Conservation (phyloP, 225 moss, liverwort and hornwort species). For the Asterella californica region DNA sequence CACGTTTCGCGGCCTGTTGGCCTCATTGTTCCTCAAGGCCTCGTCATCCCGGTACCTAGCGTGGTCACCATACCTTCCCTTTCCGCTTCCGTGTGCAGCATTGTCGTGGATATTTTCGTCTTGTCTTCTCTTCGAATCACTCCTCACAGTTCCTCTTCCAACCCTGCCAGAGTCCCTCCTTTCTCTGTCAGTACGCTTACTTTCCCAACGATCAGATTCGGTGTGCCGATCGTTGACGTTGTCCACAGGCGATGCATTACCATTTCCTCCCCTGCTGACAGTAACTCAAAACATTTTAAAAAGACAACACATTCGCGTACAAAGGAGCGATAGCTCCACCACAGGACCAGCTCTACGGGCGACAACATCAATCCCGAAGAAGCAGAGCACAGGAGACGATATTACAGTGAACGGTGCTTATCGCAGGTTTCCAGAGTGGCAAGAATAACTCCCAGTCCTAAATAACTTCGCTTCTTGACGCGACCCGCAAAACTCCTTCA, state of each 20-base stretch:
- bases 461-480: too few relatives aligned
- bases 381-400: too few relatives aligned
- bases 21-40: slow-evolving; percentile 17
- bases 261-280: slow-evolving; percentile 10
- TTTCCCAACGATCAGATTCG: background rate
- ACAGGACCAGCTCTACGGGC: too few relatives aligned
- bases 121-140: background rate
- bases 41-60: slow-evolving; percentile 4
- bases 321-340: too few relatives aligned
- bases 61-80: slow-evolving; percentile 10
- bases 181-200: background rate
- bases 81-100: background rate
- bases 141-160: background rate
- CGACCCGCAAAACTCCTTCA: too few relatives aligned
- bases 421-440: too few relatives aligned
- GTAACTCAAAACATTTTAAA: background rate
- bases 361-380: too few relatives aligned
- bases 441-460: too few relatives aligned
- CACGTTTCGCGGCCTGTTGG: slow-evolving; percentile 15
- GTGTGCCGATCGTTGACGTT: background rate
- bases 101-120: background rate
- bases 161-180: background rate
- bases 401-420: too few relatives aligned
- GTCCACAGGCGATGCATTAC: background rate
- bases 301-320: background rate